Base-by-base conservation (phyloP, 2,329 filamentous ascomycete genomes). In the Monosporascus cannonballus region DNA sequence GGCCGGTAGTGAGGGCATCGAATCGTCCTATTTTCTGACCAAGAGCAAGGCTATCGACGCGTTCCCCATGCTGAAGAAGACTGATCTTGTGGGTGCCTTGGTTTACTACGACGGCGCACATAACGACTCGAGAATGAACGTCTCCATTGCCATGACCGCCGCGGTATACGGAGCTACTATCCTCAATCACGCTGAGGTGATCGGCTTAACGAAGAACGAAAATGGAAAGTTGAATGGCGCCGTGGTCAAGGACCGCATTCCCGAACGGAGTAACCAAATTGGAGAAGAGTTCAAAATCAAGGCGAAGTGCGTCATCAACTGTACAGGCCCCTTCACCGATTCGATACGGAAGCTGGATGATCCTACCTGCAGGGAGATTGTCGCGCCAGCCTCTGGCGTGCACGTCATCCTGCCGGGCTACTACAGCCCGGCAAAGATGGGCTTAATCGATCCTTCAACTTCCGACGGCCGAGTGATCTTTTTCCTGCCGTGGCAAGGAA, bases 101-200 rank as follows among this genome's bases (percentile, higher is more conserved):
- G 90, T 95, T 24, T 96, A 96, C 76, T 95, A 95, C 68, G 90
- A 96, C 73, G 90, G 90, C 61, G 89, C 89, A 30, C 90, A 96
- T 73, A 96, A 96, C 66, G 90, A 96, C 70, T 94, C 90, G 20
- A 83, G 90, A 48, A 95, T 96, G 90, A 95, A 95, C 66, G 87
- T 94, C 27, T 92, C 89, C 8, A 77, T 95, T 53, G 90, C 89
- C 20, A 89, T 93, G 83, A 95, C 90, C 18, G 89, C 90, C 52
- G 89, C 90, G n/a, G 74, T 95, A 44, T 95, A 94, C 67, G 90
- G 90, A 34, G 83, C 85, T 51, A 95, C 89, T 4, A 81, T 94
- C 39, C 82, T 90, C 54, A 95, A 93, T 70, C 88, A 96, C 70
- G 75, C 90, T 64, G 88, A 94, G 69, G 89, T 95, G 51, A 92